Conservation (phyloP, 2,329 filamentous ascomycete species). For the Piedraia hortae region DNA sequence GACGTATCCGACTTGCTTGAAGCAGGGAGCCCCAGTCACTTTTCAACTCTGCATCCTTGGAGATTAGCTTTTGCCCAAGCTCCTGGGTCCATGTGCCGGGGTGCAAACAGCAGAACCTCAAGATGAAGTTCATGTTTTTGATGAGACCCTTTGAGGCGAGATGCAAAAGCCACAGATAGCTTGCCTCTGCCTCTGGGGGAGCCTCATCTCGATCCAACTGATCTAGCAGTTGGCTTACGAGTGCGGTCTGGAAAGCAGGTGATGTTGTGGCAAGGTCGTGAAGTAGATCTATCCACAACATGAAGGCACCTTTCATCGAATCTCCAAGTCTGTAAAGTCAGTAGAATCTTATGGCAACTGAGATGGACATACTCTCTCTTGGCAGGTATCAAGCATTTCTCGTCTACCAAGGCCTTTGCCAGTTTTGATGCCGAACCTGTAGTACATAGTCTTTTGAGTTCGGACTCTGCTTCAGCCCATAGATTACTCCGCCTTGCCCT, state of each 20-base stretch:
- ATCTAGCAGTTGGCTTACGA: constrained; percentile 16
- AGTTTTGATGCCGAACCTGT: no score
- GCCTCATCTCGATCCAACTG: constrained; percentile 5
- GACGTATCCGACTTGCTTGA: constrained; percentile 8
- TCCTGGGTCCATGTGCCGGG: constrained; percentile 14
- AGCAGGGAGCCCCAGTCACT: constrained; percentile 12
- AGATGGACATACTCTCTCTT: constrained; percentile 8
- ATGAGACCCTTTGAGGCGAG: constrained; percentile 4
- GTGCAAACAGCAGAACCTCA: constrained; percentile 13
- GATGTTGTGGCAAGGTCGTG: constrained; percentile 10
- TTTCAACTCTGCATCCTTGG: constrained; percentile 5
- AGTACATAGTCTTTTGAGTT: no score
- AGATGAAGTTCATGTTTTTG: constrained; percentile 3
- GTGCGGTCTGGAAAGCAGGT: constrained; percentile 12
- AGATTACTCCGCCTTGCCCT: constrained; percentile 4
- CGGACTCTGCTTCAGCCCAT: no score
- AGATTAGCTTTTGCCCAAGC: constrained; percentile 12
- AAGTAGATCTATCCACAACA: constrained; percentile 18
- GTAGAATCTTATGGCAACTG: neutral
- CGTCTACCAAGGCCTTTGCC: constrained; percentile 11
- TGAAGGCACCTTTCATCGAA: constrained; percentile 17
- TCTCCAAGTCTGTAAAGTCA: constrained; percentile 7
- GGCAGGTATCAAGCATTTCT: constrained; percentile 14
- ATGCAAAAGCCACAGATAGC: constrained; percentile 23
- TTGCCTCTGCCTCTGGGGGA: constrained; percentile 16